Conservation (phyloP, 345 rosid species). For the Punica granatum region DNA sequence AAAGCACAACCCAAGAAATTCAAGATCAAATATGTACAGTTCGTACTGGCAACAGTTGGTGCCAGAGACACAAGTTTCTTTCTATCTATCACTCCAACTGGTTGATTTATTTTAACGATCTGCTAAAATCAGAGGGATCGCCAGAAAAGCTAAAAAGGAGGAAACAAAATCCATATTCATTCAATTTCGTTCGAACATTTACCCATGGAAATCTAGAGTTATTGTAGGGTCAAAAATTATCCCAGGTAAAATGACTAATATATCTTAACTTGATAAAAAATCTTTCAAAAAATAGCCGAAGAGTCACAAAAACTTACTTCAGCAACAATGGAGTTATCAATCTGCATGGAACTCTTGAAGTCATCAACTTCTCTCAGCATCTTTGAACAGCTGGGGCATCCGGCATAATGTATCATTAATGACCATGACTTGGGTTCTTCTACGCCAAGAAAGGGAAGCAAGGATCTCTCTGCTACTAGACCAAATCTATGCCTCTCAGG, state of each 20-base stretch:
- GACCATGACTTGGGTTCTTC: conserved; percentile 56
- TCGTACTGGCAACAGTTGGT: not conserved
- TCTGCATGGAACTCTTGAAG: conserved; percentile 37
- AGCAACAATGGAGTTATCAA: conserved; percentile 38
- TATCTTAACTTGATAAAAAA: not conserved
- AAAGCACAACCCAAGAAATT: not conserved
- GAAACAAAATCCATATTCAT: not conserved
- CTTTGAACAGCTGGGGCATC: conserved; percentile 71
- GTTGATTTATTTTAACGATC: not conserved
- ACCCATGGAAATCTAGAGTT: not conserved
- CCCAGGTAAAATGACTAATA: not conserved
- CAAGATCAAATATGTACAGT: not conserved
- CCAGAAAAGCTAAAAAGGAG: not conserved
- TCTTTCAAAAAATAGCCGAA: not conserved
- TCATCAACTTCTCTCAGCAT: conserved; percentile 49
- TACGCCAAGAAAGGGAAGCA: conserved; percentile 47
- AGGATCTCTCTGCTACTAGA: conserved; percentile 48
- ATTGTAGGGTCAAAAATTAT: not conserved
- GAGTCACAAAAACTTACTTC: conserved; percentile 40
- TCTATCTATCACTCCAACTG: not conserved
- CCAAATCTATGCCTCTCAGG: conserved; percentile 71
- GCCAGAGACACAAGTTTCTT: not conserved
- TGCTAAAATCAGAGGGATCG: not conserved
- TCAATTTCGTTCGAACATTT: not conserved
- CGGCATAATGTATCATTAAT: conserved; percentile 47